phyloP scores from a whole-genome alignment of 2,329 filamentous ascomycete genomes.

The Verticillium klebahnii region DNA sequence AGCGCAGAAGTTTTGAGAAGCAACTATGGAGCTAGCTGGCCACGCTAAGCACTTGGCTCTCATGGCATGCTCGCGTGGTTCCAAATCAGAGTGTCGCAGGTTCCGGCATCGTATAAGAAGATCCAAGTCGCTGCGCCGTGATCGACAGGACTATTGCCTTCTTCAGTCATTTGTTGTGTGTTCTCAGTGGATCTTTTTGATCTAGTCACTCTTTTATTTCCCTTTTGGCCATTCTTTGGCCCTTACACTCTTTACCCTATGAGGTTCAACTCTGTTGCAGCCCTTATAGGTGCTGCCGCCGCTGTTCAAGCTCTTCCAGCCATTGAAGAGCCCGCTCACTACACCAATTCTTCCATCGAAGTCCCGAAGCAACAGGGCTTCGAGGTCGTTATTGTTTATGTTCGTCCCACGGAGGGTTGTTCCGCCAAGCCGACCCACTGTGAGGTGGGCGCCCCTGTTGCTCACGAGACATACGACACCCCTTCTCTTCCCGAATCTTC shows the following conservation, averaged over 20 bases:
- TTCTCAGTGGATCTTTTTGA: background rate
- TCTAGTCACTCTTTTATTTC: background rate
- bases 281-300: conserved; percentile 1
- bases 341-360: background rate
- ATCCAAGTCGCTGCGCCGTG: background rate
- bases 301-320: conserved; percentile 1
- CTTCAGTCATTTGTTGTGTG: background rate
- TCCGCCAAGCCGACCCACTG: conserved; percentile 1
- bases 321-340: background rate
- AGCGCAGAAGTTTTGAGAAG: background rate
- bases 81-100: background rate
- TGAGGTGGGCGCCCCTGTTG: background rate
- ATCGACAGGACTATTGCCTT: background rate
- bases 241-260: conserved; percentile 1
- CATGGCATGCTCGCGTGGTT: background rate
- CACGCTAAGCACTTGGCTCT: background rate
- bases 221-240: background rate
- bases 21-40: background rate
- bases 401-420: background rate
- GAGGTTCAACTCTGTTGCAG: background rate
- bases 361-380: background rate
- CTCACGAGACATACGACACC: background rate
- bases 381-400: conserved; percentile 6
- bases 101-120: background rate
- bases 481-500: conserved; percentile 1